These are phyloP conservation scores for Noccaea bulbosa DNA, from an alignment of 345 rosid species.

Conservation along the genomic window DNA sequence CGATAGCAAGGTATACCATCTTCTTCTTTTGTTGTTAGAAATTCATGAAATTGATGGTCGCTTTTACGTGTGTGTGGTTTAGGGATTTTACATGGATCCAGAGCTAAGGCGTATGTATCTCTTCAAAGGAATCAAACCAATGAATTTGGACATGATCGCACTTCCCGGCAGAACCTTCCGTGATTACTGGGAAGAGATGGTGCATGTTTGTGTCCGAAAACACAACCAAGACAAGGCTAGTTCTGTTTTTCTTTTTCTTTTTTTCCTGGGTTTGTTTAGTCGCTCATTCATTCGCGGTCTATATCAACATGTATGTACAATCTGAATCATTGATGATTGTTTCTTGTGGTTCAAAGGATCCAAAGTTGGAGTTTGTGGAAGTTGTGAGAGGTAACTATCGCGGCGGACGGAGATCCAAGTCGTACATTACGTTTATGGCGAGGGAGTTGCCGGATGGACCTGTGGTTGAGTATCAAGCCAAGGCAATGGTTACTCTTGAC, in stretches of 20 bases:
- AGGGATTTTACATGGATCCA: too few species aligned
- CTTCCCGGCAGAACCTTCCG: too few species aligned
- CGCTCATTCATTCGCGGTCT: not conserved
- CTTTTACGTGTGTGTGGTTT: too few species aligned
- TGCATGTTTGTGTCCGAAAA: not conserved
- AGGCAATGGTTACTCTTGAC: constrained; percentile 13
- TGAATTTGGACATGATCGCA: too few species aligned
- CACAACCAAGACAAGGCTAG: constrained; percentile 7
- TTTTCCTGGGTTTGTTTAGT: not conserved
- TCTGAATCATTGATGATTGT: too few species aligned
- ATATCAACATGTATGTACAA: not conserved
- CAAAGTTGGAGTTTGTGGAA: not conserved
- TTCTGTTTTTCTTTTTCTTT: not conserved
- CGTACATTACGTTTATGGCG: constrained; percentile 19
- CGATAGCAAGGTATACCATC: not conserved
- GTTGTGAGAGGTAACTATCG: not conserved
- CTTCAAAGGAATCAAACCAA: too few species aligned
- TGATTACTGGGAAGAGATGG: too few species aligned
- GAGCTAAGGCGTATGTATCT: not conserved
- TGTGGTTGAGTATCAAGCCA: constrained; percentile 26
- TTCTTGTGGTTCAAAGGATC: not conserved
- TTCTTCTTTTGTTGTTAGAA: not conserved
- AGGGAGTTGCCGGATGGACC: constrained; percentile 20
- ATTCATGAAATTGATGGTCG: too few species aligned
- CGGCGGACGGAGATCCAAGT: not conserved